A percentile compares a stretch with the other conserved stretches of the same genome.
phyloP scores from a whole-genome alignment of 2,329 filamentous ascomycete species.

The Diplodia corticola region DNA sequence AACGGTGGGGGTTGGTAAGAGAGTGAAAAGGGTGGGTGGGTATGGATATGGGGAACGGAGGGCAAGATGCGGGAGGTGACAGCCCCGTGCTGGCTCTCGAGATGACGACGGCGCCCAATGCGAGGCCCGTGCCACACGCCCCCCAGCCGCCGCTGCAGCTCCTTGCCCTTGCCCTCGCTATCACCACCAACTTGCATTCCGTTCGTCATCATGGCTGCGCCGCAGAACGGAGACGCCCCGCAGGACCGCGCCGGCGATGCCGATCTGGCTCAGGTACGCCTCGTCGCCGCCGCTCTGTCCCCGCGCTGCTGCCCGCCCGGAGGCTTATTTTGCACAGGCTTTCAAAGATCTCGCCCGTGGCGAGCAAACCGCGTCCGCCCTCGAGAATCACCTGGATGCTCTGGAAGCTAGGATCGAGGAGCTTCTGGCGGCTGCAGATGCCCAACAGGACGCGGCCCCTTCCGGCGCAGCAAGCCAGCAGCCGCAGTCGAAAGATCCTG shows the following conservation, averaged over 20 bases:
- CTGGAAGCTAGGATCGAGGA: slow-evolving; percentile 59
- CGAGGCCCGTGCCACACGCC: not conserved
- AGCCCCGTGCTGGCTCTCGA: not conserved
- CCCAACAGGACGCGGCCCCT: not conserved
- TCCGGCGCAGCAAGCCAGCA: not conserved
- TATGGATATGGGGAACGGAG: slow-evolving; percentile 4
- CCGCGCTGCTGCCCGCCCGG: not conserved
- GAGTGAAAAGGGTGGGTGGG: not conserved
- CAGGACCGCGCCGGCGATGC: slow-evolving; percentile 31
- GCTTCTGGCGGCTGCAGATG: slow-evolving; percentile 50
- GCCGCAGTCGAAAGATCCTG: not conserved
- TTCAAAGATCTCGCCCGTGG: slow-evolving; percentile 55
- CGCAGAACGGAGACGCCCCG: slow-evolving; percentile 32
- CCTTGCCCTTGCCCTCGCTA: not conserved
- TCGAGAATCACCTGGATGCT: slow-evolving; percentile 56
- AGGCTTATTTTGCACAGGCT: slow-evolving; percentile 38
- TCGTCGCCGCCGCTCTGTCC: not conserved
- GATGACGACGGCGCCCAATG: not conserved
- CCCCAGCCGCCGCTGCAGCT: not conserved
- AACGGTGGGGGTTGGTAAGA: not conserved
- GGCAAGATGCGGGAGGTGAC: not conserved
- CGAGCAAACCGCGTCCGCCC: slow-evolving; percentile 55
- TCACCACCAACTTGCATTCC: not conserved
- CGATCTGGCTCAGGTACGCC: slow-evolving; percentile 38
- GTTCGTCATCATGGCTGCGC: slow-evolving; percentile 33